Base-by-base conservation (phyloP, 2,329 filamentous ascomycete species). In the Fusarium sp. region DNA sequence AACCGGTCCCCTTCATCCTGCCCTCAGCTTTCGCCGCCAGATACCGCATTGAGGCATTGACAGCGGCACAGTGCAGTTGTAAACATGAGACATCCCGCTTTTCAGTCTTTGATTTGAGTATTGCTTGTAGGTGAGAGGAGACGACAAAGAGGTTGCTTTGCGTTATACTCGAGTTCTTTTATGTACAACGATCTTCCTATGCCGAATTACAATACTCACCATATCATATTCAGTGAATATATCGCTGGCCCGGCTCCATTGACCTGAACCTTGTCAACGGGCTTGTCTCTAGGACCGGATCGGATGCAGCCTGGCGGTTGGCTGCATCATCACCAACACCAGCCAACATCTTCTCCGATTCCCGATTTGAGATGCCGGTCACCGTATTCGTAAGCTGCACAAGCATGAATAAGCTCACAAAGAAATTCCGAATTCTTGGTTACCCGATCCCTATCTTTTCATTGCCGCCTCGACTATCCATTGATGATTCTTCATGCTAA, bases 321-420 rank as follows among this genome's bases (percentile, higher is more conserved):
- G 53, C 58, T 72, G 68, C 58, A 72, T 61, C 64, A 61, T 57
- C 60, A 40, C 33, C 28, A 62, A 63, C 42, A 40, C 46, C 58
- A 60, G 30, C 44, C 57, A 38, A 67, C 32, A 53, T 28, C 32
- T 54, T 32, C 38, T 42, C 64, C 61, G 42, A 70, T 69, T 70
- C 59, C 71, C 69, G 69, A 67, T 47, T 61, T 43, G 63, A 73
- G 69, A 66, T 75, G 67, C 69, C 67, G 63, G 60, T 44, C 38
- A 46, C 54, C 72, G 72, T 73, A 71, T 75, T 75, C 73, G 73
- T 75, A 75, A 59, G 52, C 23, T 42, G 28, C 42, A 37, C 25
- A 30, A 19, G n/a, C 33, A 60, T 35, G 28, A 38, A 35, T 56
- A 19, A 40, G 28, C 16, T 33, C 47, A 56, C 21, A 4, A 33